phyloP scores from a whole-genome alignment of 495 filamentous ascomycete genomes.

The Cenococcum geophilum region DNA sequence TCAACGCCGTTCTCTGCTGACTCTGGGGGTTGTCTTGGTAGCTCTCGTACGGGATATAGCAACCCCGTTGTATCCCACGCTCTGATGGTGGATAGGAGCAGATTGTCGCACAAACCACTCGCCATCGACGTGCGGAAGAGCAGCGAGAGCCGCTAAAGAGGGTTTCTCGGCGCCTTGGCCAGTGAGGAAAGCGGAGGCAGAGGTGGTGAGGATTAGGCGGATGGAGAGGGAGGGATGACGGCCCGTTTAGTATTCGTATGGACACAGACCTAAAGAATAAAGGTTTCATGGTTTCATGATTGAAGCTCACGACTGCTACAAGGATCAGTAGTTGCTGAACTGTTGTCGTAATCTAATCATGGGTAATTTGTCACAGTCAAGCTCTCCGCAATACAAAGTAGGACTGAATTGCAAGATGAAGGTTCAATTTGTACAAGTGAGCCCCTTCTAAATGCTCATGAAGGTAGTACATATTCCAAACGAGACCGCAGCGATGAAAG shows the following conservation, averaged over 20 bases:
- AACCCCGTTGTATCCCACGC: constrained; percentile 77
- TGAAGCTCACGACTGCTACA: no score
- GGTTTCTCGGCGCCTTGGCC: constrained; percentile 69
- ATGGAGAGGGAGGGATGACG: constrained; percentile 64
- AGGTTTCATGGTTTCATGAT: no score
- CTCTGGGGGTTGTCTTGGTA: not conserved
- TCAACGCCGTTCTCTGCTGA: no score
- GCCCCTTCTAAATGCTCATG: constrained; percentile 3
- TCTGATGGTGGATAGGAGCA: constrained; percentile 66
- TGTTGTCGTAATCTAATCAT: no score
- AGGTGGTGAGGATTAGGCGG: constrained; percentile 67
- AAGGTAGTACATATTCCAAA: not conserved
- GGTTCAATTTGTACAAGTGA: constrained; percentile 5
- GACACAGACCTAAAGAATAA: no score
- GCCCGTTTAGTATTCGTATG: no score
- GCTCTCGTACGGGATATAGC: constrained; percentile 43
- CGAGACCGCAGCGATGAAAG: not conserved
- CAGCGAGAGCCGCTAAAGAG: constrained; percentile 45
- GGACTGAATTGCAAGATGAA: not conserved
- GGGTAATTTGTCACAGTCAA: no score
- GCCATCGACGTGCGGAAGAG: constrained; percentile 56
- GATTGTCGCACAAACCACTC: constrained; percentile 58
- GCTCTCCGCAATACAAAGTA: no score
- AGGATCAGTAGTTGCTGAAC: no score
- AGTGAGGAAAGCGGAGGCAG: constrained; percentile 63